Percentiles rank a stretch among this genome's conserved stretches.
Conservation (phyloP, 2,329 filamentous ascomycete species). For the Corinectria fuckeliana region DNA sequence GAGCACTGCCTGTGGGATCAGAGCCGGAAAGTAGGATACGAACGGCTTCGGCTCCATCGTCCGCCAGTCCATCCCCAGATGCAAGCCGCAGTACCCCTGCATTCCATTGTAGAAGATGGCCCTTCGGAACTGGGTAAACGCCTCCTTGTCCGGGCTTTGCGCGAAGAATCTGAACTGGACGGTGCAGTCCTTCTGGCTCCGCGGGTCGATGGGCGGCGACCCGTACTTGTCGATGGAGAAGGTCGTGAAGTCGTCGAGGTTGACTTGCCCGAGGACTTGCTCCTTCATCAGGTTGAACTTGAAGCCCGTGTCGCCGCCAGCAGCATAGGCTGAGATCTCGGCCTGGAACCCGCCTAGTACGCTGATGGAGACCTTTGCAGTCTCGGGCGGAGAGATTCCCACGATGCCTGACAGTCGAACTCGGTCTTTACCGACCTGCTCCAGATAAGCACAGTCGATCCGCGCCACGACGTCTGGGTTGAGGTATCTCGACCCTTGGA, state of each 20-base stretch:
- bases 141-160: conserved; percentile 37
- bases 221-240: conserved; percentile 43
- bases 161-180: conserved; percentile 51
- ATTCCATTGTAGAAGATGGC: conserved; percentile 41
- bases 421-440: conserved; percentile 15
- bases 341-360: conserved; percentile 47
- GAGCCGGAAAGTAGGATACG: conserved; percentile 44
- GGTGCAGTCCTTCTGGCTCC: conserved; percentile 46
- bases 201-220: conserved; percentile 27
- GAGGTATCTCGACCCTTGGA: conserved; percentile 49
- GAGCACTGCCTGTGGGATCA: conserved; percentile 15
- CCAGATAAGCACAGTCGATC: conserved; percentile 47
- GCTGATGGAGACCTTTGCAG: conserved; percentile 49
- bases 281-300: conserved; percentile 39
- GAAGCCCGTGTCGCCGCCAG: conserved; percentile 33
- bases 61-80: conserved; percentile 45
- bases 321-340: conserved; percentile 38
- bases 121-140: conserved; percentile 28
- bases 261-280: conserved; percentile 34
- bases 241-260: conserved; percentile 32
- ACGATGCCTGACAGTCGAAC: conserved; percentile 46
- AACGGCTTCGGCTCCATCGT: conserved; percentile 43
- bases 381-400: conserved; percentile 47
- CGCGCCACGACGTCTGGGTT: conserved; percentile 50
- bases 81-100: conserved; percentile 43